Conservation (phyloP, 2,329 filamentous ascomycete genomes). For the Cladorrhinum sp. region DNA sequence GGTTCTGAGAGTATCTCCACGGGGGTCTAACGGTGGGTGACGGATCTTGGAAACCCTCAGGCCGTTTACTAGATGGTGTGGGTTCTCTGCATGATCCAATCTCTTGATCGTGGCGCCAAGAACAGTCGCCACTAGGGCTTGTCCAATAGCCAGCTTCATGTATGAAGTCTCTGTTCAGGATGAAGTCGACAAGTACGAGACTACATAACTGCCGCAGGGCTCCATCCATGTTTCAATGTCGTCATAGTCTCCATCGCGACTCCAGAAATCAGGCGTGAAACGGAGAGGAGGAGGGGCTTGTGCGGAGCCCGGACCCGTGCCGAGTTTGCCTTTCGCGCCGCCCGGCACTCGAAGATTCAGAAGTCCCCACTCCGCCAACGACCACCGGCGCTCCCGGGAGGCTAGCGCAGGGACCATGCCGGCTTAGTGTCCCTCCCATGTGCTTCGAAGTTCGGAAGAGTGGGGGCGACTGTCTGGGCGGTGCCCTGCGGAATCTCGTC, state of each 20-base stretch:
- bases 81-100: neutral
- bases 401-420: constrained; percentile 6
- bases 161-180: neutral
- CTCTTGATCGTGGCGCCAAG: constrained; percentile 2
- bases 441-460: neutral
- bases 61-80: neutral
- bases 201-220: neutral
- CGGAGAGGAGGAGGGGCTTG: constrained; percentile 6
- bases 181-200: neutral
- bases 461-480: neutral
- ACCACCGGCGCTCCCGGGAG: neutral
- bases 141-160: neutral
- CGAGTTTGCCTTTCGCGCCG: constrained; percentile 5
- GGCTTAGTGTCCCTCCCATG: neutral
- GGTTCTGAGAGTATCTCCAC: constrained; percentile 1
- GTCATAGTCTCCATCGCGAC: constrained; percentile 19
- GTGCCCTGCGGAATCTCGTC: neutral
- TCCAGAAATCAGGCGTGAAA: constrained; percentile 7
- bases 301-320: constrained; percentile 11
- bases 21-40: constrained; percentile 2
- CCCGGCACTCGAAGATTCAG: neutral
- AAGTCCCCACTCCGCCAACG: neutral
- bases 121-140: neutral
- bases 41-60: neutral
- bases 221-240: constrained; percentile 16